These are phyloP conservation scores for Cenococcum geophilum DNA, from an alignment of 495 filamentous ascomycete species.

Conservation along the genomic window DNA sequence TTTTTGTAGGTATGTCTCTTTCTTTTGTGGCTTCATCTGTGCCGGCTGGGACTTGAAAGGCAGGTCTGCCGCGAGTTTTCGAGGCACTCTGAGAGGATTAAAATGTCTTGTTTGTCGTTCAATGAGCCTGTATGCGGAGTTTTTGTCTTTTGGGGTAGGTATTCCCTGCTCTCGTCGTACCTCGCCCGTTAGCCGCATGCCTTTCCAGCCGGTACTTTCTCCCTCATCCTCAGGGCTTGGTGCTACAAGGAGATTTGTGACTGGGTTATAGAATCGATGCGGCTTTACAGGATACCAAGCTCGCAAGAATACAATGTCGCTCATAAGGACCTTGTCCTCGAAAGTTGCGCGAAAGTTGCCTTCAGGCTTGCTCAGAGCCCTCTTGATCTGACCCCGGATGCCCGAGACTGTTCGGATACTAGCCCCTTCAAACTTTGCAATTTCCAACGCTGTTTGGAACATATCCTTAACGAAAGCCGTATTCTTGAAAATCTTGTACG, in stretches of 20 bases:
- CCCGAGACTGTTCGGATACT: conserved; percentile 93
- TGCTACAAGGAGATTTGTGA: conserved; percentile 73
- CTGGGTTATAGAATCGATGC: conserved; percentile 92
- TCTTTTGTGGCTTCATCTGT: conserved; percentile 68
- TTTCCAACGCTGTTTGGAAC: conserved; percentile 86
- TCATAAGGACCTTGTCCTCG: conserved; percentile 95
- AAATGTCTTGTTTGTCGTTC: conserved; percentile 79
- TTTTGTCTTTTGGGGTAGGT: conserved; percentile 66
- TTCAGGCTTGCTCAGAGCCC: conserved; percentile 82
- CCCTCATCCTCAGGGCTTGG: conserved; percentile 37
- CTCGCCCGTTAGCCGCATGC: conserved; percentile 93
- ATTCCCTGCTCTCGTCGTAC: conserved; percentile 72
- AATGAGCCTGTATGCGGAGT: conserved; percentile 76
- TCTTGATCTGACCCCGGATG: conserved; percentile 92
- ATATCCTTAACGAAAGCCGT: conserved; percentile 98
- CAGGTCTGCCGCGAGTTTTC: conserved; percentile 72
- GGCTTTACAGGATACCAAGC: conserved; percentile 97
- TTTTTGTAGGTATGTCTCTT: conserved; percentile 87
- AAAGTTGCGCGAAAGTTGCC: conserved; percentile 94
- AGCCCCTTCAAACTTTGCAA: conserved; percentile 97
- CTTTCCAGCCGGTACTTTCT: conserved; percentile 57
- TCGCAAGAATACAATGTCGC: conserved; percentile 88
- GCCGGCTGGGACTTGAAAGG: conserved; percentile 91
- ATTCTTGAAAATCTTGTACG: conserved; percentile 98
- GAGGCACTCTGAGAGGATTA: conserved; percentile 87